phyloP scores from a whole-genome alignment of 148 eudicot species.

The Polygonum maritimum region DNA sequence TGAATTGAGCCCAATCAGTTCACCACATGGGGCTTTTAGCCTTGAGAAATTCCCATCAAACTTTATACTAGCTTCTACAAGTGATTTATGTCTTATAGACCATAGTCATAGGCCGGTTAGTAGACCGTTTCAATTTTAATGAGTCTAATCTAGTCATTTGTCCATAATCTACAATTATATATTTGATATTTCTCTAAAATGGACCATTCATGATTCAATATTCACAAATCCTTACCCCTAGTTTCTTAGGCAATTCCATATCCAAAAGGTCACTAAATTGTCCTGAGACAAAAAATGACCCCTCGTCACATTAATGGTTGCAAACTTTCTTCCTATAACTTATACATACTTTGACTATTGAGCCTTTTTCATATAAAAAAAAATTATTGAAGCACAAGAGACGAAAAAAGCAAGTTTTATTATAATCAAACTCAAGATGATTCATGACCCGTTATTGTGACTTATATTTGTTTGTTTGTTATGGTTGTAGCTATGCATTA shows the following conservation, averaged over 20 bases:
- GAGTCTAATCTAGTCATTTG: not conserved
- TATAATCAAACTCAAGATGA: not conserved
- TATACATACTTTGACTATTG: not conserved
- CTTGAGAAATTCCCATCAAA: not conserved
- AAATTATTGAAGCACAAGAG: not conserved
- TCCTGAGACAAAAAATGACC: not conserved
- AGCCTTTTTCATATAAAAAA: too few species aligned
- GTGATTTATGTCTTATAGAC: too few species aligned
- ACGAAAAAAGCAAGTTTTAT: not conserved
- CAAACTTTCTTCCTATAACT: not conserved
- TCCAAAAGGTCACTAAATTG: not conserved
- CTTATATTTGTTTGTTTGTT: not conserved
- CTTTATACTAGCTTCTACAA: not conserved
- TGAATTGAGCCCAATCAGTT: not conserved
- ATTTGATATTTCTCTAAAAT: not conserved
- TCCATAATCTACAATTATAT: not conserved
- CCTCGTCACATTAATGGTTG: not conserved
- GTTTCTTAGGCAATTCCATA: not conserved
- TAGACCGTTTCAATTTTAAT: not conserved
- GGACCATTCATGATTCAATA: not conserved
- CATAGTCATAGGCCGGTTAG: conserved; percentile 5
- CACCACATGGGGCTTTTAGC: not conserved
- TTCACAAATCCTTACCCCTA: not conserved
- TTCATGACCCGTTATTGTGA: not conserved
- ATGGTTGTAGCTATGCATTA: not conserved